These are phyloP conservation scores for Phytophthora aleatoria DNA, from an alignment of 352 stramenopile species.

Conservation along the genomic window DNA sequence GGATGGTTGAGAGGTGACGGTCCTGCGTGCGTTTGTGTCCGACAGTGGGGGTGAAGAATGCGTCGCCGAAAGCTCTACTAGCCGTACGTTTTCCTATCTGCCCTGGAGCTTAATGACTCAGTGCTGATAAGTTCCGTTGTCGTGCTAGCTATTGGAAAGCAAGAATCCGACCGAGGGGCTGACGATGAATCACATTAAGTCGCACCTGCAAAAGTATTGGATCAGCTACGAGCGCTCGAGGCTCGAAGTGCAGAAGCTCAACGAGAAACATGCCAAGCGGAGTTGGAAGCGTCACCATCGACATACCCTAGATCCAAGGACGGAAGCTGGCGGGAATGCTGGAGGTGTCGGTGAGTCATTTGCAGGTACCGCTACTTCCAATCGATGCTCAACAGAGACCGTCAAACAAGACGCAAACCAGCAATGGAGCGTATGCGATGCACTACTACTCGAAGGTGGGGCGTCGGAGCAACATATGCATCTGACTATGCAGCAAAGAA, in stretches of 20 bases:
- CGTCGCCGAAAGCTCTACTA: conserved; percentile 28
- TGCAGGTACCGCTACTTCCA: too few relatives aligned
- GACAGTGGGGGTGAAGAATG: conserved; percentile 31
- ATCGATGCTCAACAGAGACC: too few relatives aligned
- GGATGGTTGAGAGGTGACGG: conserved; percentile 11
- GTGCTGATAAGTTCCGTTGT: neutral
- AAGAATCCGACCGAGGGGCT: conserved; percentile 14
- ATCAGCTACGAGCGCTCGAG: conserved; percentile 30
- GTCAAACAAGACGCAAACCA: too few relatives aligned
- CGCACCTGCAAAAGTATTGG: conserved; percentile 33
- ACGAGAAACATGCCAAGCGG: conserved; percentile 22
- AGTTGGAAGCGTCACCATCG: conserved; percentile 15
- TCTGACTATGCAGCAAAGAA: conserved; percentile 28
- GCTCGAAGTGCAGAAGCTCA: conserved; percentile 14
- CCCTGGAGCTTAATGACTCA: neutral
- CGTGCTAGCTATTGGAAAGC: conserved; percentile 27
- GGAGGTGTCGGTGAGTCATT: neutral
- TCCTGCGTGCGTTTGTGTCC: neutral
- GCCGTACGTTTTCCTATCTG: conserved; percentile 12
- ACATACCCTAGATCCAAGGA: neutral
- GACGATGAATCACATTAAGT: conserved; percentile 33
- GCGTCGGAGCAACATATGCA: conserved; percentile 23
- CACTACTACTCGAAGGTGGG: conserved; percentile 8
- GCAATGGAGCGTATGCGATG: conserved; percentile 3
- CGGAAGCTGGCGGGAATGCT: neutral